A percentile compares a stretch with the other conserved stretches of the same genome.
Evolutionary conservation across 345 rosid species (phyloP).

Genomic region (Combretum micranthum): DNA sequence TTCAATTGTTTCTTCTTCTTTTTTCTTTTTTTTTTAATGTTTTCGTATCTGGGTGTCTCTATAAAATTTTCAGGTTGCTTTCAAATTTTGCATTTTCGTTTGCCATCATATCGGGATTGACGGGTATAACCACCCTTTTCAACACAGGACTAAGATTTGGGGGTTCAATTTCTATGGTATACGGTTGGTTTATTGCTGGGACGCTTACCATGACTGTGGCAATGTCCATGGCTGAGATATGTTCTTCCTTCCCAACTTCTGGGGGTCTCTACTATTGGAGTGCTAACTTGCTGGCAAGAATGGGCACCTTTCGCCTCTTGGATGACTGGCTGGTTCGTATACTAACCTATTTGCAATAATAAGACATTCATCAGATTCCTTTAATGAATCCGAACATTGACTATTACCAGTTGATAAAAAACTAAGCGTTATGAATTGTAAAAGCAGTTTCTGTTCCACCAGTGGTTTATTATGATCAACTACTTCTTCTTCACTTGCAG

Average conservation of each 20-base stretch:
- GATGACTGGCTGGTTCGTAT: conserved; percentile 79
- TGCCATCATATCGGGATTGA: conserved; percentile 79
- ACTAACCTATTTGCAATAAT: no score
- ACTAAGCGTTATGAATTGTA: no score
- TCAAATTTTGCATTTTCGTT: conserved; percentile 94
- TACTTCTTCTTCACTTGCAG: conserved; percentile 34
- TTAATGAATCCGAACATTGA: no score
- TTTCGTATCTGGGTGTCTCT: conserved; percentile 3
- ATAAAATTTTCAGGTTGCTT: conserved; percentile 49
- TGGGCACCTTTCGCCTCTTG: conserved; percentile 98
- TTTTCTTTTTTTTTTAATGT: not conserved
- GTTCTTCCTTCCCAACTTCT: conserved; percentile 93
- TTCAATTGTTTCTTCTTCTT: not conserved
- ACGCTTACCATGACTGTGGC: conserved; percentile 80
- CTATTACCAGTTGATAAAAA: no score
- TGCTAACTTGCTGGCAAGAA: conserved; percentile 84
- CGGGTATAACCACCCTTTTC: conserved; percentile 86
- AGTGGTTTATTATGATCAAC: no score
- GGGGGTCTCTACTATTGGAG: conserved; percentile 99
- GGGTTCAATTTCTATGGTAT: conserved; percentile 67
- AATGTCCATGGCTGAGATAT: conserved; percentile 87
- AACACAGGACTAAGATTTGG: conserved; percentile 75
- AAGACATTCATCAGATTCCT: no score
- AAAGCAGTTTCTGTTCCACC: no score
- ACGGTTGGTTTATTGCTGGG: conserved; percentile 90